Evolutionary conservation across 169 alveolate species (phyloP).

Genomic region (Cryptosporidium viatorum): DNA sequence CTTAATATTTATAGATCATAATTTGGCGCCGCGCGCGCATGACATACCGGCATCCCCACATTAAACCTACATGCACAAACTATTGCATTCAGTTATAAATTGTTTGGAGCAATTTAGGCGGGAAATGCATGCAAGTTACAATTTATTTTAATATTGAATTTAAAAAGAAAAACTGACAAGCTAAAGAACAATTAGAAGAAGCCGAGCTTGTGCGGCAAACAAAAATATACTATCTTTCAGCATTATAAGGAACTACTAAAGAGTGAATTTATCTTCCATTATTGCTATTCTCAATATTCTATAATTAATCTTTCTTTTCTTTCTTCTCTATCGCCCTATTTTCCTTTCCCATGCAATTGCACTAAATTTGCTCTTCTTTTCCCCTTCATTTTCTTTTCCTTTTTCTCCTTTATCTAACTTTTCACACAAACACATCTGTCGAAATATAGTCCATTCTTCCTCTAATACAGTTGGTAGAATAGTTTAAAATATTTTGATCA

Average conservation of each 20-base stretch:
- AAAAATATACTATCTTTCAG: no score
- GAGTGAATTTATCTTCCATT: not conserved
- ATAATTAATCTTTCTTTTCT: no score
- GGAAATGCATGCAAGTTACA: not conserved
- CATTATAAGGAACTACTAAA: not conserved
- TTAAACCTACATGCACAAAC: not conserved
- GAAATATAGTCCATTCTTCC: slow-evolving; percentile 64
- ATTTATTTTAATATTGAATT: no score
- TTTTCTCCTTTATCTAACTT: not conserved
- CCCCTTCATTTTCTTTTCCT: not conserved
- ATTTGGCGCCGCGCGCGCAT: not conserved
- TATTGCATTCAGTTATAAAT: not conserved
- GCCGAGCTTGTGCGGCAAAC: not conserved
- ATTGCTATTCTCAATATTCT: not conserved
- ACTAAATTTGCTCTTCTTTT: not conserved
- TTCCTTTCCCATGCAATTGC: no score
- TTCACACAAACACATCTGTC: slow-evolving; percentile 37
- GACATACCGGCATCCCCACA: slow-evolving; percentile 32
- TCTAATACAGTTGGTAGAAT: slow-evolving; percentile 50
- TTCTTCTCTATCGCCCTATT: no score
- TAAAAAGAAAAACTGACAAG: not conserved
- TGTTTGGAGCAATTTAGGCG: not conserved
- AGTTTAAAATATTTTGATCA: slow-evolving; percentile 17
- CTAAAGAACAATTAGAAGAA: not conserved
- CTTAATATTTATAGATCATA: not conserved